These are phyloP conservation scores for Scortechinia acanthostroma DNA, from an alignment of 2,329 filamentous ascomycete genomes.

Conservation along the genomic window DNA sequence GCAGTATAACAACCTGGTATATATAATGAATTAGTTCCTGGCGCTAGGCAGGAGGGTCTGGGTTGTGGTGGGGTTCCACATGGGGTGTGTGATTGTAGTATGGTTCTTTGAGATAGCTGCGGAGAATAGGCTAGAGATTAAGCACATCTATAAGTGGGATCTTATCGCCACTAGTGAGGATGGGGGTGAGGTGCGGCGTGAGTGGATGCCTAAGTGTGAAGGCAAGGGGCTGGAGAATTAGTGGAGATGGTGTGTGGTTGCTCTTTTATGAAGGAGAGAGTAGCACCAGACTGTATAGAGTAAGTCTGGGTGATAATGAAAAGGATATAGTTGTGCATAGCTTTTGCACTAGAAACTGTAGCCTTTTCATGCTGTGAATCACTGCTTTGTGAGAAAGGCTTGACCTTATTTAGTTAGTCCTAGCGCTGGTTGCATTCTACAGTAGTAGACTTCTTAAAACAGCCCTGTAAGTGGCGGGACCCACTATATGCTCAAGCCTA, in stretches of 20 bases:
- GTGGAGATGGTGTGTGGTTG: conserved; percentile 48
- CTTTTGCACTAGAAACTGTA: no score
- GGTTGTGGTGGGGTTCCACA: conserved; percentile 50
- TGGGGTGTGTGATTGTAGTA: conserved; percentile 43
- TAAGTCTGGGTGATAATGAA: no score
- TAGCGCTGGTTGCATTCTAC: no score
- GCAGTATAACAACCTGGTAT: conserved; percentile 45
- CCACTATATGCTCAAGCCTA: no score
- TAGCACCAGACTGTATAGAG: background rate
- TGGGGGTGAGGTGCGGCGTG: conserved; percentile 30
- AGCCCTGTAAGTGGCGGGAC: no score
- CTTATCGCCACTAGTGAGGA: conserved; percentile 23
- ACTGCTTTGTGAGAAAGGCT: no score
- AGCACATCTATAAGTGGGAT: conserved; percentile 46
- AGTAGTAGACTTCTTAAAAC: no score
- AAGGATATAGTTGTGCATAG: no score
- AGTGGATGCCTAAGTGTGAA: conserved; percentile 33
- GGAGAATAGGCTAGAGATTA: conserved; percentile 33
- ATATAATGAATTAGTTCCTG: conserved; percentile 47
- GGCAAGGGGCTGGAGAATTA: conserved; percentile 36
- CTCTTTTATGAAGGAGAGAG: conserved; percentile 21
- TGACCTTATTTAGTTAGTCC: no score
- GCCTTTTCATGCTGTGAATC: no score
- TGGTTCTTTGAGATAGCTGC: conserved; percentile 40
- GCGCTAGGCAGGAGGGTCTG: conserved; percentile 25